Base-by-base conservation (phyloP, 2,329 filamentous ascomycete species). In the Microdochium paspali region DNA sequence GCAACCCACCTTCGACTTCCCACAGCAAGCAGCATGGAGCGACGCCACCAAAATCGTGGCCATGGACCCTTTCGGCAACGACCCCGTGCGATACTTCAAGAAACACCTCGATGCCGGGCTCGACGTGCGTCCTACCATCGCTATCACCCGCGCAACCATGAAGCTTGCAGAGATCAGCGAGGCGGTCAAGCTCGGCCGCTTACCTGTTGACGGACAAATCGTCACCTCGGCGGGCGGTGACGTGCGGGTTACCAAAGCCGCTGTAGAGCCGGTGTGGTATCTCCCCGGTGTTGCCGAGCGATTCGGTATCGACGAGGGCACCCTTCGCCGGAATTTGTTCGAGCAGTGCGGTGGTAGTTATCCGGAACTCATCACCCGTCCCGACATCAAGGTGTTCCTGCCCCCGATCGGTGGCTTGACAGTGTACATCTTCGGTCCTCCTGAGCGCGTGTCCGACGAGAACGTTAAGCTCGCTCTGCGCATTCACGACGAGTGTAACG, bases 331-430 rank as follows among this genome's bases (percentile, higher is more conserved):
- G 51, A 86, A 88, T 1, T 72, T 98, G 23, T 97, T 97, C 61
- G 93, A 97, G 62, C 87, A 96, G 59, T 97, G 90, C 1, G 93
- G 93, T 48, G 93, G 93, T 47, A 95, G 88, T 55, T 98, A 95
- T 66, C 93, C 93, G 2, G 93, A 98, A 73, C 76, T 97, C 51
- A 96, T 98, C 62, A 98, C 93, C 15, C 82, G 93, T 48, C 82
- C 83, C 42, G 93, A 97, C 61, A 90, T 97, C 68, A 97, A 98
- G 68, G 72, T 95, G 42, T 98, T 97, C 70, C 70, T 97, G 42
- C 93, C 93, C 26, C 93, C 93, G 3, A 97, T 98, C 63, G 93
- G 78, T 49, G 93, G 91, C 9, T 70, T 97, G 55, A 97, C 93
- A 0, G 93, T 97, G 9, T 97, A 98, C 69, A 93, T 89, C 66